These are phyloP conservation scores for Nepenthes alata DNA, from an alignment of 179 eudicot species.

Conservation along the genomic window DNA sequence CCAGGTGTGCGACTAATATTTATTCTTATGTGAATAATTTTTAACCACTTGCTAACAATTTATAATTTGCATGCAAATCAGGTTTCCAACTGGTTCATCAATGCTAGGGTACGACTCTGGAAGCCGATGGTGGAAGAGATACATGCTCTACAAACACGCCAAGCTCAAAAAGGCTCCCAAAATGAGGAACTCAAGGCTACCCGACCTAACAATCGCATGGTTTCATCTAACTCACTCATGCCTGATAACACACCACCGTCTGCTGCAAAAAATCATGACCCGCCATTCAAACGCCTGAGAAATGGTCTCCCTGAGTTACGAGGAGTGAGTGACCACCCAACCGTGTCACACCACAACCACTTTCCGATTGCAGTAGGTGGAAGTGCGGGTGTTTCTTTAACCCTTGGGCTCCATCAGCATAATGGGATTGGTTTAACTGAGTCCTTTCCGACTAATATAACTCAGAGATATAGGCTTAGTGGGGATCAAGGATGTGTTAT, in stretches of 20 bases:
- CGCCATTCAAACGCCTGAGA: conserved; percentile 26
- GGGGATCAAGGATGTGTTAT: conserved; percentile 18
- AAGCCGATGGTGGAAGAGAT: conserved; percentile 69
- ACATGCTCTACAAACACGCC: conserved; percentile 45
- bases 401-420: conserved; percentile 53
- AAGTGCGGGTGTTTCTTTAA: conserved; percentile 36
- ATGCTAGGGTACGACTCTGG: conserved; percentile 60
- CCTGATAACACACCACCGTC: conserved; percentile 23
- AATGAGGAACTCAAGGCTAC: background rate
- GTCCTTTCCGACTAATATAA: conserved; percentile 26
- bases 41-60: background rate
- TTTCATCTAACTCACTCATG: conserved; percentile 6
- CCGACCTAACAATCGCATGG: background rate
- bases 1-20: conserved; percentile 19
- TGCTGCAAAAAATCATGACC: conserved; percentile 14
- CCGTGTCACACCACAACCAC: conserved; percentile 20
- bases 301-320: conserved; percentile 17
- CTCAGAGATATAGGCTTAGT: conserved; percentile 34
- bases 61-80: conserved; percentile 1
- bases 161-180: conserved; percentile 22
- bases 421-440: conserved; percentile 26
- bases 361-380: conserved; percentile 18
- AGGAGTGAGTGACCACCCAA: conserved; percentile 5
- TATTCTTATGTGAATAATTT: no score
- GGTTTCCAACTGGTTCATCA: conserved; percentile 68